Evolutionary conservation across 2,329 filamentous ascomycete genomes (phyloP), one percentile per base, ranked within the genome.

Genomic region (Curvularia lunata): DNA sequence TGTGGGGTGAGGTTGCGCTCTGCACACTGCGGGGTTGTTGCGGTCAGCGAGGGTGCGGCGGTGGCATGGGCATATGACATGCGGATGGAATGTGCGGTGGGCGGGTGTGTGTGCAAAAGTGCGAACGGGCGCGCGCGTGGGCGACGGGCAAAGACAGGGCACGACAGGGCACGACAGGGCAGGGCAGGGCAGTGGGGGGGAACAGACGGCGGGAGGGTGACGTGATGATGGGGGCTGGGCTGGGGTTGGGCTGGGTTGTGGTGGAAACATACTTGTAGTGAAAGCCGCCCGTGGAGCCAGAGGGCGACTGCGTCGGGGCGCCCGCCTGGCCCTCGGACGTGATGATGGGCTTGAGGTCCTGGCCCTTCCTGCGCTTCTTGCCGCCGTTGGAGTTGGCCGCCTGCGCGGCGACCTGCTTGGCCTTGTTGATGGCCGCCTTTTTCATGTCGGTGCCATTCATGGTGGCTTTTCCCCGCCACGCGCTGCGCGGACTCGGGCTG

Each of bases 341-440:
- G 77, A 91, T 89, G 72, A 91, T 91, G 69, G 89, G 89, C 79
- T 91, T 90, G 66, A 91, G 79, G 63, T 83, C 80, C 52, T 83
- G 84, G 41, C 88, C 87, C 83, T 91, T 91, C 81, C 89, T 88
- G 72, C 88, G 84, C 83, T 91, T 91, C 83, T 90, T 91, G 63
- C 80, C 82, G 69, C 80, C 82, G 75, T 82, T 85, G 59, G 79
- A 80, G 77, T 82, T 82, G 52, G 81, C 80, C 52, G 81, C 84
- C 79, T 84, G 81, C 60, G 85, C 27, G 9, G 27, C 85, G 74
- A 86, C 85, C 75, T 86, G 84, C 77, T 88, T 88, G 56, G 85
- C 86, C 78, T 87, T 87, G 76, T 85, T 85, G 77, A 88, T 84
- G 70, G 85, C 85, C 55, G 84, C 84, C 77, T 87, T 86, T 71